These are phyloP conservation scores for Phytophthora ramorum DNA, from an alignment of 352 stramenopile genomes.

Conservation along the genomic window DNA sequence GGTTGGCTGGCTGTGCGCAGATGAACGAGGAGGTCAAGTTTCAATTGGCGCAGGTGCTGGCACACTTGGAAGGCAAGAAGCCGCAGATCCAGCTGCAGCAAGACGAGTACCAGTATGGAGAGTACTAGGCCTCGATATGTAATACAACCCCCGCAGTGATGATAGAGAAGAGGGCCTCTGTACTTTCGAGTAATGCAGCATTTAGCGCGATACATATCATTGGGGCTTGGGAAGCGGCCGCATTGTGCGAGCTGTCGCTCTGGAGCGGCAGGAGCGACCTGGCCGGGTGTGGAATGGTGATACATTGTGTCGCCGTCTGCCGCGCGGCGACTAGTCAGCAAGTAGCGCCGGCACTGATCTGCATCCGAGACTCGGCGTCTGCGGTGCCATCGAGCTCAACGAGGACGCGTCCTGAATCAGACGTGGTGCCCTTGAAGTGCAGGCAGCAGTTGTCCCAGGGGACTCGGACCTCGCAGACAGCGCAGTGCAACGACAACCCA, in stretches of 20 bases:
- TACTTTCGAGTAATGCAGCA: background rate
- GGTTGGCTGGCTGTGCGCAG: slow-evolving; percentile 29
- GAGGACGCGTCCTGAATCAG: slow-evolving; percentile 14
- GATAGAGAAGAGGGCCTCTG: slow-evolving; percentile 5
- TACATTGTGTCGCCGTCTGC: background rate
- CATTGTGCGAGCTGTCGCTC: background rate
- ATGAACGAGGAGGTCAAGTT: slow-evolving; percentile 82
- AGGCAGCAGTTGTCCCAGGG: slow-evolving; percentile 10
- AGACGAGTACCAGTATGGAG: slow-evolving; percentile 29
- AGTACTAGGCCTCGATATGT: slow-evolving; percentile 38
- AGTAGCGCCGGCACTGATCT: slow-evolving; percentile 6
- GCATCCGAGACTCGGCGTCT: slow-evolving; percentile 5
- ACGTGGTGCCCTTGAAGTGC: slow-evolving; percentile 16
- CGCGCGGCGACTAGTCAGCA: background rate
- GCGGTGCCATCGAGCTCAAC: background rate
- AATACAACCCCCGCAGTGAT: slow-evolving; percentile 31
- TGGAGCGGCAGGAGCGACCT: too few species aligned
- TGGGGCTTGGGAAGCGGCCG: background rate
- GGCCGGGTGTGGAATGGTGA: background rate
- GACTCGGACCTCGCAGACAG: slow-evolving; percentile 1
- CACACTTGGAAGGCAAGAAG: slow-evolving; percentile 65
- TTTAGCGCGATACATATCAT: background rate
- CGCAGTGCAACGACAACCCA: slow-evolving; percentile 6
- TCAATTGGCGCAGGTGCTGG: slow-evolving; percentile 79
- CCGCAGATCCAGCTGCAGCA: slow-evolving; percentile 39